Base-by-base conservation (phyloP, 129 eudicot genomes). In the Pittosporum tobira region DNA sequence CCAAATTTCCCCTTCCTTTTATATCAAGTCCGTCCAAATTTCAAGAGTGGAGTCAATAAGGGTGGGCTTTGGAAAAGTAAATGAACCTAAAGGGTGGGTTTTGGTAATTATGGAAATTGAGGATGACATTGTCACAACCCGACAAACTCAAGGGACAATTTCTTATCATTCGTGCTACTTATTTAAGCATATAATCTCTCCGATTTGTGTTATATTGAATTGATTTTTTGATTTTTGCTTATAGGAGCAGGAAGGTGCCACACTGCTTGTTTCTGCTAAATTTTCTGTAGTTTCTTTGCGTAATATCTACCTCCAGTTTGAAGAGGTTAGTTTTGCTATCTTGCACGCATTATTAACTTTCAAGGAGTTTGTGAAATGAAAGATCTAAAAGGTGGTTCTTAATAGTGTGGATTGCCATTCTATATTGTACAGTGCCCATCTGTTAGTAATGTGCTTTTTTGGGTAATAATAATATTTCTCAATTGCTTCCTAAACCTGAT, bases 211-310 rank as follows among this genome's bases (percentile, higher is more conserved):
- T 20, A 4, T 6, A 6, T 20, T 18, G 16, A 46, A 42, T 20
- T 1, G 7, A 21, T 45, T 20, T 23, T 15, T 22, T 27, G 23
- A 34, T 20, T 58, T 26, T 63, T 49, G 47, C 44, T 62, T 66
- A 22, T 71, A 90, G 97, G 99, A 93, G 61, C 76, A 87, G 9
- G 96, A 87, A 77, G 99, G 96, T 49, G 99, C 96, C 57, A 87
- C 99, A 13, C 75, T 93, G 63, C 67, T 87, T 43, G 99, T 93
- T 59, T 83, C 99, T 58, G 99, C 96, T 24, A 93, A 87, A 66
- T 93, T 93, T 71, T 81, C 96, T 31, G 38, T 84, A 11, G 85
- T 87, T 61, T 93, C 99, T 2, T 20, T 20, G 16, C 91, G 96
- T 48, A 84, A 75, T 63, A 87, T 93, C 74, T 77, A 61, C 63